These are phyloP conservation scores for Exophiala oligosperma DNA, from an alignment of 2,329 filamentous ascomycete genomes.

Conservation along the genomic window DNA sequence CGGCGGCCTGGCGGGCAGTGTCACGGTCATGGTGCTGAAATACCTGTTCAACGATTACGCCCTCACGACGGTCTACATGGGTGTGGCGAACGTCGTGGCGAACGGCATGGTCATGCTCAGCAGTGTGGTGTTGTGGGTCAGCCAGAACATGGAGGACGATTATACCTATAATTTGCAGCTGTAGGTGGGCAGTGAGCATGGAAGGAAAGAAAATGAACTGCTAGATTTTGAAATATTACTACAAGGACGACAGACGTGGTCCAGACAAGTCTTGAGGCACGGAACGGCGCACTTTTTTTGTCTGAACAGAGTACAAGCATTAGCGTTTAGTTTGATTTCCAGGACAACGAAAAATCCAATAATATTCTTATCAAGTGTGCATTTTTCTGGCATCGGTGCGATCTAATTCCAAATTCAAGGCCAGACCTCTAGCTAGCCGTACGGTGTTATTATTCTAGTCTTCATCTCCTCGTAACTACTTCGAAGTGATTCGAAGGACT, in stretches of 20 bases:
- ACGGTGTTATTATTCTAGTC: not conserved
- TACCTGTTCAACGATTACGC: conserved; percentile 62
- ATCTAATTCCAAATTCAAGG: not conserved
- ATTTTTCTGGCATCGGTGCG: not conserved
- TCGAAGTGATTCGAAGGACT: too few relatives aligned
- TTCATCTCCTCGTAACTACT: too few relatives aligned
- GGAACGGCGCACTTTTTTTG: too few relatives aligned
- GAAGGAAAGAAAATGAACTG: not conserved
- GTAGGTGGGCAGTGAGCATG: conserved; percentile 34
- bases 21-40: conserved; percentile 68
- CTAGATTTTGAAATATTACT: not conserved
- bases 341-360: too few relatives aligned
- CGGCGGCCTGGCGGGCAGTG: conserved; percentile 65
- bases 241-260: not conserved
- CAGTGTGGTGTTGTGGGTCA: conserved; percentile 66
- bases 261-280: too few relatives aligned
- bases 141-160: conserved; percentile 72
- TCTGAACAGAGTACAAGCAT: too few relatives aligned
- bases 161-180: conserved; percentile 70
- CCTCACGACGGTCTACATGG: conserved; percentile 66
- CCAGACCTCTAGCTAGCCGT: not conserved
- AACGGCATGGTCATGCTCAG: conserved; percentile 68
- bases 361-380: too few relatives aligned
- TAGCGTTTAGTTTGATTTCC: too few relatives aligned
- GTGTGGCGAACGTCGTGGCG: conserved; percentile 64